Evolutionary conservation across 1,284 basidiomycete species (phyloP).

Genomic region (Boletellus deceptivus): DNA sequence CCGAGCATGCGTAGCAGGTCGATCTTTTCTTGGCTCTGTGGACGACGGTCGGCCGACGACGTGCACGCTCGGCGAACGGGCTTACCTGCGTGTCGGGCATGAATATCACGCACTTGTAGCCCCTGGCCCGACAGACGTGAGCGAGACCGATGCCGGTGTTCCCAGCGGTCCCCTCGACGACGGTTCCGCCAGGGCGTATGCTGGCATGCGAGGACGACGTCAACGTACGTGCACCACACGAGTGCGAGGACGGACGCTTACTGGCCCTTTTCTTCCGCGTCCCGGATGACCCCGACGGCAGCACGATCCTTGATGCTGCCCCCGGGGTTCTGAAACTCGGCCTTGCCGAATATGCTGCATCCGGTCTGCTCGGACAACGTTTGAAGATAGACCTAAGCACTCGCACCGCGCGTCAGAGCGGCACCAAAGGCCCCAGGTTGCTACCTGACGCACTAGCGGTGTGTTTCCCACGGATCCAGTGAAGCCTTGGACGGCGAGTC

Average conservation of each 20-base stretch:
- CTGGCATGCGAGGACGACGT: conserved; percentile 38
- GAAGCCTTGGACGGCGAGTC: conserved; percentile 79
- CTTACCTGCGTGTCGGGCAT: conserved; percentile 93
- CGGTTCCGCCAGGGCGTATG: conserved; percentile 88
- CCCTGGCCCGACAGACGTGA: conserved; percentile 89
- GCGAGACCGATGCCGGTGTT: conserved; percentile 98
- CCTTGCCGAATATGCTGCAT: conserved; percentile 90
- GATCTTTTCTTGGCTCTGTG: conserved; percentile 94
- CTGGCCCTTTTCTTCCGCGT: conserved; percentile 87
- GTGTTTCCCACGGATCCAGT: conserved; percentile 92
- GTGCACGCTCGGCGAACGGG: not conserved
- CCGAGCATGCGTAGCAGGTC: conserved; percentile 96
- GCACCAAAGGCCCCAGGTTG: not conserved
- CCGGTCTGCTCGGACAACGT: conserved; percentile 86
- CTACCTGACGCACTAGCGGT: conserved; percentile 67
- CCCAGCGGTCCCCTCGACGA: conserved; percentile 98
- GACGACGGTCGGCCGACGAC: not conserved
- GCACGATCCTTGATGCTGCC: conserved; percentile 98
- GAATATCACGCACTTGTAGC: conserved; percentile 99
- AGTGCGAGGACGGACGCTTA: conserved; percentile 27
- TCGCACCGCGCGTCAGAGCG: conserved; percentile 2
- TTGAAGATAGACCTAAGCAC: conserved; percentile 75
- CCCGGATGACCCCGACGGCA: conserved; percentile 84
- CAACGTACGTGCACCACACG: not conserved
- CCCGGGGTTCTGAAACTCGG: conserved; percentile 99